A percentile compares a stretch with the other conserved stretches of the same genome.
These are phyloP conservation scores for Pleurotus tuber-regium DNA, from an alignment of 768 basidiomycete species.

Conservation along the genomic window DNA sequence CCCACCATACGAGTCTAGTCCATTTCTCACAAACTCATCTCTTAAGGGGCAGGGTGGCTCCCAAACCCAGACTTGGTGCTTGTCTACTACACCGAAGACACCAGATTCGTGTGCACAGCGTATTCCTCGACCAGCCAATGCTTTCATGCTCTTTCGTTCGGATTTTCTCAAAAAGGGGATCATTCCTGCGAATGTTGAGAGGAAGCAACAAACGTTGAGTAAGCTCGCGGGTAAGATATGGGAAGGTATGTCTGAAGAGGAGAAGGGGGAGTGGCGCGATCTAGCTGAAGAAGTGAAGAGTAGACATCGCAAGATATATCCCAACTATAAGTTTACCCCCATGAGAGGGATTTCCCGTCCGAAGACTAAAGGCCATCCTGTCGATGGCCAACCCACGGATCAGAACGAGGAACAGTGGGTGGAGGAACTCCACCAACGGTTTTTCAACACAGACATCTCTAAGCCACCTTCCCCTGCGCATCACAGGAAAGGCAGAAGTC, in stretches of 20 bases:
- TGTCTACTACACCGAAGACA: constrained; percentile 10
- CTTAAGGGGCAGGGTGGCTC: background rate
- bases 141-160: constrained; percentile 82
- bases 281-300: constrained; percentile 46
- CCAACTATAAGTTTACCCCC: constrained; percentile 64
- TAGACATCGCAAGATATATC: constrained; percentile 48
- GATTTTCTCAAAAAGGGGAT: constrained; percentile 50
- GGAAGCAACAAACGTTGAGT: constrained; percentile 72
- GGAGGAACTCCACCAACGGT: constrained; percentile 13
- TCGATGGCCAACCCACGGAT: constrained; percentile 14
- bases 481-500: background rate
- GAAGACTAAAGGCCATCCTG: constrained; percentile 26
- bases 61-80: background rate
- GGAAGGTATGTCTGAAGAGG: constrained; percentile 48
- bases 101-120: constrained; percentile 32
- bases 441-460: background rate
- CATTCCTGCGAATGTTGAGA: constrained; percentile 50
- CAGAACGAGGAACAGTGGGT: constrained; percentile 26
- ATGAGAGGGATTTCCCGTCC: constrained; percentile 30
- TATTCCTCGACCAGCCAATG: constrained; percentile 76
- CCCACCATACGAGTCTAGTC: too few relatives aligned
- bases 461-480: too few relatives aligned
- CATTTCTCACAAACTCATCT: too few relatives aligned
- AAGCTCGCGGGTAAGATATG: constrained; percentile 69
- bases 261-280: constrained; percentile 44